phyloP scores from a whole-genome alignment of 2,329 filamentous ascomycete species.

The Aspergillus ustus region DNA sequence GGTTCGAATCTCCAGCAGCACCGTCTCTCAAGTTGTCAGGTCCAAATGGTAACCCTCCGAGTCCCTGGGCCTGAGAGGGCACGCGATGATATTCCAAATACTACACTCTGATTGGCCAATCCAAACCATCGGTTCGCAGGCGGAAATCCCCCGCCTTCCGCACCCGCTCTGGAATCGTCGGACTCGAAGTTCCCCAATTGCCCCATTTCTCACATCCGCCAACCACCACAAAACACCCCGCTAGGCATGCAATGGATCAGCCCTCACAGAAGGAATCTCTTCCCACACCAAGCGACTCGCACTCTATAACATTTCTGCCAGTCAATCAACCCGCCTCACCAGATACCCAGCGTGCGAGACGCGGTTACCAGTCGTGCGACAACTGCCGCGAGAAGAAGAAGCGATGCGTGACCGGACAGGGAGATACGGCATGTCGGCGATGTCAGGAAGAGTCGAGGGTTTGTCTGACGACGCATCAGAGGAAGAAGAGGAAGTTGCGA shows the following conservation, averaged over 20 bases:
- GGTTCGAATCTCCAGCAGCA: too few species aligned
- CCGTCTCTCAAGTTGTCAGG: too few species aligned
- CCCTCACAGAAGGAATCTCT: neutral
- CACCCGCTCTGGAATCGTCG: too few species aligned
- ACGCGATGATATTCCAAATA: too few species aligned
- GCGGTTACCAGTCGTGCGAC: slow-evolving; percentile 13
- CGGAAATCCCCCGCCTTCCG: neutral
- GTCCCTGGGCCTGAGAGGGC: too few species aligned
- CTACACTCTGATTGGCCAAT: neutral
- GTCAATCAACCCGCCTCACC: slow-evolving; percentile 10
- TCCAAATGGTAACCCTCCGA: too few species aligned
- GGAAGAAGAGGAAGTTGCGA: slow-evolving; percentile 8
- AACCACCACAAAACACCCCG: too few species aligned
- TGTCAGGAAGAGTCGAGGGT: neutral
- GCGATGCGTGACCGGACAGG: neutral
- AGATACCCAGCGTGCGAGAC: neutral
- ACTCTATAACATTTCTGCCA: slow-evolving; percentile 7
- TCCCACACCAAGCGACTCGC: neutral
- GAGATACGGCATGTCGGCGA: neutral
- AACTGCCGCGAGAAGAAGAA: slow-evolving; percentile 14
- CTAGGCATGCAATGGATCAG: neutral
- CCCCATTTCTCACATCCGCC: neutral
- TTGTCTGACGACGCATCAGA: slow-evolving; percentile 2
- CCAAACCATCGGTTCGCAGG: neutral
- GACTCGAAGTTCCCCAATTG: too few species aligned